A percentile compares a stretch with the other conserved stretches of the same genome.
Evolutionary conservation across 169 alveolate species (phyloP).

Genomic region (Babesia ovis): DNA sequence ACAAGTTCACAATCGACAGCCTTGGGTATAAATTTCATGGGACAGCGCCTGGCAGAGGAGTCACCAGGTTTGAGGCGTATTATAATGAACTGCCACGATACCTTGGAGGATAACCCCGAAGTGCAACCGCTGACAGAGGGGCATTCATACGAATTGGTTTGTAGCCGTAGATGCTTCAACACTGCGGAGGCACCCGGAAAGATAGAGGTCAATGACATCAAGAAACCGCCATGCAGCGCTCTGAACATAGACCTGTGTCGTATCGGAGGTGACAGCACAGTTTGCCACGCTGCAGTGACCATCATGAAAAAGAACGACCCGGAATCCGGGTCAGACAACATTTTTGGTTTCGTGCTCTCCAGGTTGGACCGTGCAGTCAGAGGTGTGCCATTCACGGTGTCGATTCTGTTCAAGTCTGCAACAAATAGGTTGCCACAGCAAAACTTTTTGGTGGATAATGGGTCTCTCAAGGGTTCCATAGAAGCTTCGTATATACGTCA

Average conservation of each 20-base stretch:
- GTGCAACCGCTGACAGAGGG: slow-evolving; percentile 35
- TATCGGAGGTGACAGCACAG: slow-evolving; percentile 10
- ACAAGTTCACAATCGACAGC: slow-evolving; percentile 23
- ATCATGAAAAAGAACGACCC: not conserved
- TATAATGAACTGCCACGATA: slow-evolving; percentile 28
- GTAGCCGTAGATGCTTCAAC: slow-evolving; percentile 10
- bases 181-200: not conserved
- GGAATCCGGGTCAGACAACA: not conserved
- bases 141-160: slow-evolving; percentile 21
- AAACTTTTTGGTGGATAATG: slow-evolving; percentile 29
- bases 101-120: slow-evolving; percentile 17
- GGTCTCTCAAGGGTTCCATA: slow-evolving; percentile 26
- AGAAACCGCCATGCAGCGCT: slow-evolving; percentile 30
- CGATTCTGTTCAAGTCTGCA: slow-evolving; percentile 27
- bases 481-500: slow-evolving; percentile 22
- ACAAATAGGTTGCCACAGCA: slow-evolving; percentile 38
- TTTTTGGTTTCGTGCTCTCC: slow-evolving; percentile 28
- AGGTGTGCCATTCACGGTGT: slow-evolving; percentile 7
- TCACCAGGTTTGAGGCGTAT: slow-evolving; percentile 11
- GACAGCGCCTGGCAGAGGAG: slow-evolving; percentile 26
- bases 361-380: slow-evolving; percentile 7
- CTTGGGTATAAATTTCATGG: slow-evolving; percentile 21
- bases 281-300: slow-evolving; percentile 25
- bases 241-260: slow-evolving; percentile 31
- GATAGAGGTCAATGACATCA: not conserved